A percentile compares a stretch with the other conserved stretches of the same genome.
phyloP scores from a whole-genome alignment of 2,329 filamentous ascomycete species.

The Venturiaceae sp. region DNA sequence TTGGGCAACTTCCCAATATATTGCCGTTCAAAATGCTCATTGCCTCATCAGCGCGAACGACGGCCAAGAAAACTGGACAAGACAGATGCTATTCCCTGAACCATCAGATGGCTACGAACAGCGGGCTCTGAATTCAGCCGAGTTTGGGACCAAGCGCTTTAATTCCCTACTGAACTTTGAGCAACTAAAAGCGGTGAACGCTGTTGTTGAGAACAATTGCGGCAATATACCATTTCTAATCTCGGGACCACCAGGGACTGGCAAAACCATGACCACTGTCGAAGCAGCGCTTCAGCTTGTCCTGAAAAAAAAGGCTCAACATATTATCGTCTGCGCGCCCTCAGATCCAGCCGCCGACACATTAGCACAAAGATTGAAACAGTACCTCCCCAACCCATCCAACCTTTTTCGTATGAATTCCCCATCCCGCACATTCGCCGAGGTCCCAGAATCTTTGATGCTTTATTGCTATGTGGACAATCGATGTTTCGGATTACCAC shows the following conservation, averaged over 20 bases:
- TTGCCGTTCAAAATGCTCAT: neutral
- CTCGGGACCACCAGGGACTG: conserved; percentile 40
- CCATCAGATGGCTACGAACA: conserved; percentile 27
- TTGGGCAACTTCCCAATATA: neutral
- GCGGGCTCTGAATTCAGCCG: conserved; percentile 24
- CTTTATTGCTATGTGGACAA: conserved; percentile 28
- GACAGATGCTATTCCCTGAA: conserved; percentile 34
- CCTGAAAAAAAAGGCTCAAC: conserved; percentile 11
- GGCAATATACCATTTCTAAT: conserved; percentile 38
- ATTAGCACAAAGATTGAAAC: conserved; percentile 27
- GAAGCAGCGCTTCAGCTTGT: conserved; percentile 29
- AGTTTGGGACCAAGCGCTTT: conserved; percentile 24
- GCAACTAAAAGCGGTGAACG: conserved; percentile 35
- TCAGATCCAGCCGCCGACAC: conserved; percentile 38
- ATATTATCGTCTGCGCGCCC: conserved; percentile 34
- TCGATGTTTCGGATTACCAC: conserved; percentile 31
- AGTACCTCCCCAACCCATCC: conserved; percentile 21
- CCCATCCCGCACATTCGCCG: conserved; percentile 28
- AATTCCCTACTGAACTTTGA: conserved; percentile 37
- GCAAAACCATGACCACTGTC: conserved; percentile 42
- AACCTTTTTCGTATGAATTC: conserved; percentile 33
- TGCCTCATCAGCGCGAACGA: neutral
- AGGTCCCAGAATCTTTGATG: conserved; percentile 30
- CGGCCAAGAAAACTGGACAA: conserved; percentile 17
- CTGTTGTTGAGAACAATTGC: conserved; percentile 29